Evolutionary conservation across 208 protist species (phyloP).

Genomic region (Wallacemonas sp.): DNA sequence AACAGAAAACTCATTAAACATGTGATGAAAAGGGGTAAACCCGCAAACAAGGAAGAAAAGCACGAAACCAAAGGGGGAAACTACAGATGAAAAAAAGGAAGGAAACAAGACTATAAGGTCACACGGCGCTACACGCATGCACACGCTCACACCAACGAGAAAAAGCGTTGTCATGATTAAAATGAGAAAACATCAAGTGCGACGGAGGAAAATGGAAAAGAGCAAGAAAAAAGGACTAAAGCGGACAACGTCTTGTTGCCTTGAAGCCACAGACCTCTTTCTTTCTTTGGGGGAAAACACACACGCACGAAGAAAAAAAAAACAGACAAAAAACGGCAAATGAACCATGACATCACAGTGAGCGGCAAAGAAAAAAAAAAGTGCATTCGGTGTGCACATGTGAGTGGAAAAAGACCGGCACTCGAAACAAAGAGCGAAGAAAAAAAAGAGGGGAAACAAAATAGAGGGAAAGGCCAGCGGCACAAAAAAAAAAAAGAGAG

Average conservation of each 20-base stretch:
- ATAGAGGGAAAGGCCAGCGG: too few species aligned
- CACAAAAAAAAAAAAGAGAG: conserved; percentile 16
- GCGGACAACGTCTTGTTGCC: background rate
- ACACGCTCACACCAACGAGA: too few species aligned
- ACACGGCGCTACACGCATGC: too few species aligned
- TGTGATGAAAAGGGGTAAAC: background rate
- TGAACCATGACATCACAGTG: background rate
- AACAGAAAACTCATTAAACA: conserved; percentile 5
- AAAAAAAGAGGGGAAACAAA: too few species aligned
- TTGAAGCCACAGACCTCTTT: background rate
- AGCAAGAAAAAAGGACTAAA: conserved; percentile 1
- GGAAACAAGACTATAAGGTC: background rate
- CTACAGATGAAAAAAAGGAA: background rate
- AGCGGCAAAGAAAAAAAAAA: conserved; percentile 18
- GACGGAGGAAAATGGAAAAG: conserved; percentile 6
- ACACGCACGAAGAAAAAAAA: conserved; percentile 5
- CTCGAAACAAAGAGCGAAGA: too few species aligned
- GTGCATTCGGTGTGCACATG: too few species aligned
- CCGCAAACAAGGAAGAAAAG: conserved; percentile 10
- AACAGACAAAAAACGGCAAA: conserved; percentile 8
- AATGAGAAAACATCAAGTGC: background rate
- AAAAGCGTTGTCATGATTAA: too few species aligned
- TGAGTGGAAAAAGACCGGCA: too few species aligned
- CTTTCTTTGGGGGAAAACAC: background rate
- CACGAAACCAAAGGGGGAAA: background rate